A percentile compares a stretch with the other conserved stretches of the same genome.
Evolutionary conservation across 2,329 filamentous ascomycete genomes (phyloP).

Genomic region (Trichophyton mentagrophytes): DNA sequence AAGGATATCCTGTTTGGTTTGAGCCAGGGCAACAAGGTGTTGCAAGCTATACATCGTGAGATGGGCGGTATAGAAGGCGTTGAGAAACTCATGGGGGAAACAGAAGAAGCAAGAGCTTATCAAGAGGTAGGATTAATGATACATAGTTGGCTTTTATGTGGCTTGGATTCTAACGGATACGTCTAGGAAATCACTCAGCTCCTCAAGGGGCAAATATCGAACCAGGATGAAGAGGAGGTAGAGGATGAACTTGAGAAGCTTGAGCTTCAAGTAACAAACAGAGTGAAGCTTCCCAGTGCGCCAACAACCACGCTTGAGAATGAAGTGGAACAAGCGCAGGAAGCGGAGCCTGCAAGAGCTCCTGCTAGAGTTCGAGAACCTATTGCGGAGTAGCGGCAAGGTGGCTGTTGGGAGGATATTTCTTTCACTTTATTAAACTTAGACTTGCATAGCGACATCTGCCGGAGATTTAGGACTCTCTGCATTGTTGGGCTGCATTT

Average conservation of each 20-base stretch:
- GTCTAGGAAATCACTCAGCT: slow-evolving; percentile 79
- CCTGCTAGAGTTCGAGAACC: slow-evolving; percentile 12
- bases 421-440: neutral
- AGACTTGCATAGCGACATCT: slow-evolving; percentile 1
- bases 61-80: slow-evolving; percentile 92
- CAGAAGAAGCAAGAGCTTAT: slow-evolving; percentile 78
- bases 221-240: slow-evolving; percentile 93
- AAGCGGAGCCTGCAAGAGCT: slow-evolving; percentile 18
- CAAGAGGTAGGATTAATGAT: slow-evolving; percentile 51
- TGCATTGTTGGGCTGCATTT: neutral
- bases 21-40: slow-evolving; percentile 77
- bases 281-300: slow-evolving; percentile 27
- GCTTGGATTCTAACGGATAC: neutral
- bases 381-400: slow-evolving; percentile 18
- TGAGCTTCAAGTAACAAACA: slow-evolving; percentile 47
- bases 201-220: slow-evolving; percentile 75
- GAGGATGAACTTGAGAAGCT: slow-evolving; percentile 85
- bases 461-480: neutral
- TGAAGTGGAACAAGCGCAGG: slow-evolving; percentile 20
- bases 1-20: slow-evolving; percentile 91
- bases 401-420: neutral
- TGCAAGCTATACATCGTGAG: slow-evolving; percentile 84
- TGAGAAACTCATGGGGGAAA: slow-evolving; percentile 90
- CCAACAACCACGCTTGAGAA: slow-evolving; percentile 24
- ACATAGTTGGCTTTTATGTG: neutral